Evolutionary conservation across 2,329 filamentous ascomycete species (phyloP).

Genomic region (Claviceps sp.): DNA sequence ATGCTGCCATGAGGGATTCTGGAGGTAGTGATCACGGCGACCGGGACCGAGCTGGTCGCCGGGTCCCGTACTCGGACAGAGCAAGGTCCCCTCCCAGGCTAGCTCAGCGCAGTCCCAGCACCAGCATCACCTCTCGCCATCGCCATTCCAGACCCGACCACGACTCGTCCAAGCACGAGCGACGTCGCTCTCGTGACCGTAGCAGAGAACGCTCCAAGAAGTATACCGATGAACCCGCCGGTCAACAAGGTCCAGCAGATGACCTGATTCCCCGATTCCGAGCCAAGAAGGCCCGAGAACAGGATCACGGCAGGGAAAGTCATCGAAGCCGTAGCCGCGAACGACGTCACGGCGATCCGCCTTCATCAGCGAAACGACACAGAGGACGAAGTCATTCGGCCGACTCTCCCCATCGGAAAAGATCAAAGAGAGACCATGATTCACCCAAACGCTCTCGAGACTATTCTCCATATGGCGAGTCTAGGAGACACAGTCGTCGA

Average conservation of each 20-base stretch:
- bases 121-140: slow-evolving; percentile 16
- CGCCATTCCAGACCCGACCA: slow-evolving; percentile 20
- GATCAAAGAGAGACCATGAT: slow-evolving; percentile 21
- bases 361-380: slow-evolving; percentile 27
- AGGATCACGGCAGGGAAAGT: slow-evolving; percentile 17
- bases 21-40: slow-evolving; percentile 23
- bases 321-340: slow-evolving; percentile 23
- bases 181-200: slow-evolving; percentile 24
- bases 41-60: slow-evolving; percentile 22
- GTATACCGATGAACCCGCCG: slow-evolving; percentile 14
- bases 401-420: slow-evolving; percentile 25
- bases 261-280: slow-evolving; percentile 27
- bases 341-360: slow-evolving; percentile 20
- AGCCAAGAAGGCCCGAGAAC: slow-evolving; percentile 17
- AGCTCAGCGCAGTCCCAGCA: slow-evolving; percentile 17
- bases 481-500: slow-evolving; percentile 18
- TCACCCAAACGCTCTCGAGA: slow-evolving; percentile 26
- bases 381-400: slow-evolving; percentile 29
- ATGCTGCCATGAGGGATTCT: slow-evolving; percentile 29
- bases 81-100: slow-evolving; percentile 19
- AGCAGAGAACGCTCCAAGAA: slow-evolving; percentile 21
- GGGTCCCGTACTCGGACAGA: slow-evolving; percentile 19
- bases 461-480: slow-evolving; percentile 23
- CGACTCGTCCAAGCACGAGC: slow-evolving; percentile 19
- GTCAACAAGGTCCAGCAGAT: slow-evolving; percentile 17